A percentile compares a stretch with the other conserved stretches of the same genome.
phyloP scores from a whole-genome alignment of 164 flowering plant species.

The Nymphaea colorata region DNA sequence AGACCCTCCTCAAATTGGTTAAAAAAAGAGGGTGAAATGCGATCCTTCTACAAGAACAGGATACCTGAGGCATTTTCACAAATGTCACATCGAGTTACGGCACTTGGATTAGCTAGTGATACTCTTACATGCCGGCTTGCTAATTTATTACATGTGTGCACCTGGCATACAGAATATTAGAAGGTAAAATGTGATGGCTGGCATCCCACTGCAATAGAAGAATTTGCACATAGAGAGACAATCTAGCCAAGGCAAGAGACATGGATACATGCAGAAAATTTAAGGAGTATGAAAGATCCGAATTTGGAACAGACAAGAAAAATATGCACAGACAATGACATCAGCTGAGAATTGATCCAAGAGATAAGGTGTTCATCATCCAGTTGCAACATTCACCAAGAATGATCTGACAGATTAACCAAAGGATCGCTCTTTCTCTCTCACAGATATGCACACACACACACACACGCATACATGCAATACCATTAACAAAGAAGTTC shows the following conservation, averaged over 20 bases:
- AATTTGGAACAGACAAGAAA: background rate
- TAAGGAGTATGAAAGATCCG: conserved; percentile 2
- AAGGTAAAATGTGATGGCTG: too few relatives aligned
- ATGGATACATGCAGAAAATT: too few relatives aligned
- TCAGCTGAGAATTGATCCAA: conserved; percentile 22
- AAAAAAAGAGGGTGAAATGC: background rate
- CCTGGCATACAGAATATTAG: conserved; percentile 30
- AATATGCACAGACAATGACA: too few relatives aligned
- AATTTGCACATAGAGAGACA: too few relatives aligned
- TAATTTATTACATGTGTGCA: conserved; percentile 93
- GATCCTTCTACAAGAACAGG: background rate
- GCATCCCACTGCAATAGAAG: too few relatives aligned
- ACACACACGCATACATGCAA: background rate
- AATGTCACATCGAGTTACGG: conserved; percentile 80
- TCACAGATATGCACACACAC: background rate
- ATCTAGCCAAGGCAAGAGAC: too few relatives aligned
- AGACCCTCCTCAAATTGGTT: background rate
- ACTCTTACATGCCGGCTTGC: conserved; percentile 90
- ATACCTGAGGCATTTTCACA: conserved; percentile 78
- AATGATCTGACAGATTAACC: background rate
- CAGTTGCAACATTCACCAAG: background rate
- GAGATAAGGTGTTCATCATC: background rate
- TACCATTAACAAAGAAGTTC: too few relatives aligned
- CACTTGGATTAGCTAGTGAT: conserved; percentile 76
- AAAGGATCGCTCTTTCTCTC: background rate